Conservation (phyloP, 495 filamentous ascomycete genomes). For the Cairneyella variabilis region DNA sequence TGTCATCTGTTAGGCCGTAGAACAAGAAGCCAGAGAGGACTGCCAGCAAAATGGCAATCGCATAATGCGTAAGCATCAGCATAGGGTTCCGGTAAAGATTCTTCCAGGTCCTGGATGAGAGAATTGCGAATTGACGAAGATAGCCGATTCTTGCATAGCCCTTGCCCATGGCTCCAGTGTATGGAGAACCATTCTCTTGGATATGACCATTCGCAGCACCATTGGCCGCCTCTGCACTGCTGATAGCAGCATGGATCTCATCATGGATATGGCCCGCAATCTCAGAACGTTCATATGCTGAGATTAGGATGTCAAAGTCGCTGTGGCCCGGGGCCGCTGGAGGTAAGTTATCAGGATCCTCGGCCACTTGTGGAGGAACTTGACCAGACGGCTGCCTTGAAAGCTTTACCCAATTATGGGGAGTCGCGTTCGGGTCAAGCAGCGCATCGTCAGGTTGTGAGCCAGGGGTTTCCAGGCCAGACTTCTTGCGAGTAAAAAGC, state of each 20-base stretch:
- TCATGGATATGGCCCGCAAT: conserved; percentile 75
- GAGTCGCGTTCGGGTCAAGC: conserved; percentile 47
- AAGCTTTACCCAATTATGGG: conserved; percentile 62
- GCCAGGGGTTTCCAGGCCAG: conserved; percentile 60
- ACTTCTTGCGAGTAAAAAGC: conserved; percentile 80
- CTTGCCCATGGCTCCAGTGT: conserved; percentile 55
- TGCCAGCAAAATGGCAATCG: conserved; percentile 92
- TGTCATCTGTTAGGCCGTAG: conserved; percentile 93
- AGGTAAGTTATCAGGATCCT: conserved; percentile 71
- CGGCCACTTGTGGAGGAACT: conserved; percentile 57
- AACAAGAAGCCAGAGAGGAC: conserved; percentile 94
- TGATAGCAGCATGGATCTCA: conserved; percentile 68
- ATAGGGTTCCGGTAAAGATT: conserved; percentile 98
- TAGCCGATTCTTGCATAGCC: conserved; percentile 80
- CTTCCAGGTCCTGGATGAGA: conserved; percentile 89
- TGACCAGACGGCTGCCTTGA: conserved; percentile 58
- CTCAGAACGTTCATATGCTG: conserved; percentile 70
- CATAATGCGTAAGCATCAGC: conserved; percentile 98
- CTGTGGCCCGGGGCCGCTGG: conserved; percentile 62
- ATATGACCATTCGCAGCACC: conserved; percentile 60
- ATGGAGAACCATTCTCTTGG: conserved; percentile 38
- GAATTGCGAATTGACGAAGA: conserved; percentile 76
- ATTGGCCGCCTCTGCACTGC: conserved; percentile 60
- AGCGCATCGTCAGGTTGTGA: conserved; percentile 60
- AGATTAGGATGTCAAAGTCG: conserved; percentile 78